Evolutionary conservation across 1,284 basidiomycete species (phyloP).

Genomic region (Ganoderma resinaceum): DNA sequence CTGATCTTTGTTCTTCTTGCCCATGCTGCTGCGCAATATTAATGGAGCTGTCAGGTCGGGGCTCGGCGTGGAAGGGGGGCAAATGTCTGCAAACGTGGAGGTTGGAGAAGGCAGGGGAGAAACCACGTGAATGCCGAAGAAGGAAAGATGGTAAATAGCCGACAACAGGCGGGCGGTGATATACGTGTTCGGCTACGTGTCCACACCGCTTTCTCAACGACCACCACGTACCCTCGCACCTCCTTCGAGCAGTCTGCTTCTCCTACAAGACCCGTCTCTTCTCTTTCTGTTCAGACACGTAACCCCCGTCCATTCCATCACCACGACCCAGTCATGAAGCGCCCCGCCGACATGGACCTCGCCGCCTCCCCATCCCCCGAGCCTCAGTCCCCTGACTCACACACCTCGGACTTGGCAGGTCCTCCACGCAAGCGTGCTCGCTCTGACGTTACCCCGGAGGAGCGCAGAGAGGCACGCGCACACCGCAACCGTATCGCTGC

Average conservation of each 20-base stretch:
- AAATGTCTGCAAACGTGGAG: constrained; percentile 1
- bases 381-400: constrained; percentile 38
- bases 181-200: constrained; percentile 39
- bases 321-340: constrained; percentile 39
- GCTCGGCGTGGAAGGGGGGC: not conserved
- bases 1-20: constrained; percentile 67
- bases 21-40: constrained; percentile 49
- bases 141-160: constrained; percentile 33
- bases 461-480: constrained; percentile 82
- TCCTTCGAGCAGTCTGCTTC: constrained; percentile 35
- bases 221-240: constrained; percentile 42
- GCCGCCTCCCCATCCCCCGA: constrained; percentile 35
- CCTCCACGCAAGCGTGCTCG: constrained; percentile 75
- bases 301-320: constrained; percentile 20
- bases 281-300: constrained; percentile 37
- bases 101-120: not conserved
- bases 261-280: constrained; percentile 41
- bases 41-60: not conserved
- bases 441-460: constrained; percentile 66
- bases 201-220: constrained; percentile 36
- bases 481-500: constrained; percentile 86
- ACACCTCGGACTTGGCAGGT: constrained; percentile 41
- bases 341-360: constrained; percentile 40
- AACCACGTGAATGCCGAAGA: constrained; percentile 15
- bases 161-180: constrained; percentile 29